phyloP scores from a whole-genome alignment of 2,329 filamentous ascomycete genomes.

The Neurospora sp. region DNA sequence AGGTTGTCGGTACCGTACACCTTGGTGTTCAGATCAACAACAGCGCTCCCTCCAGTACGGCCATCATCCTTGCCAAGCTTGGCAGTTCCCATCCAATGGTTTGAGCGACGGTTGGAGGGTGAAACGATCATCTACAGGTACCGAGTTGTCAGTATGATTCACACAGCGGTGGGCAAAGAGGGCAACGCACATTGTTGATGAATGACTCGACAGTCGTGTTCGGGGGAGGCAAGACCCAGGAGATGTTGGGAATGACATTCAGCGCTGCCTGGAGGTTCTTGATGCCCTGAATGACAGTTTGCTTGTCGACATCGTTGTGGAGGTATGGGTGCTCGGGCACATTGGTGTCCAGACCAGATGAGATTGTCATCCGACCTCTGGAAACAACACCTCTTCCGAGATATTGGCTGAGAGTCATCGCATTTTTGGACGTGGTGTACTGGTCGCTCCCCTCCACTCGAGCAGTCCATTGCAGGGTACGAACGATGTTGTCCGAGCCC shows the following conservation, averaged over 20 bases:
- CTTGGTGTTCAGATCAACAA: slow-evolving; percentile 54
- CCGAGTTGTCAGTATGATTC: background rate
- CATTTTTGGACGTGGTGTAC: slow-evolving; percentile 22
- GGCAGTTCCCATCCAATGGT: slow-evolving; percentile 49
- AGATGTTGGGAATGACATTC: slow-evolving; percentile 42
- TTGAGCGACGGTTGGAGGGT: slow-evolving; percentile 31
- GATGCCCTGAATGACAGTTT: slow-evolving; percentile 55
- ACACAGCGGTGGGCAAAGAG: background rate
- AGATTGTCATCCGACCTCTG: slow-evolving; percentile 52
- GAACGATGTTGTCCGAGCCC: slow-evolving; percentile 47
- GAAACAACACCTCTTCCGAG: slow-evolving; percentile 56
- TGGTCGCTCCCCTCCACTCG: slow-evolving; percentile 22
- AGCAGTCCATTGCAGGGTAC: slow-evolving; percentile 54
- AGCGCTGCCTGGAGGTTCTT: slow-evolving; percentile 49
- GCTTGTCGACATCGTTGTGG: slow-evolving; percentile 46
- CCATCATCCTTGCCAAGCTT: slow-evolving; percentile 52
- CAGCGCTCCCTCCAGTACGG: slow-evolving; percentile 42
- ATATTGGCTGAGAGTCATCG: slow-evolving; percentile 49
- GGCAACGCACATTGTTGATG: slow-evolving; percentile 36
- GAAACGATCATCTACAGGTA: slow-evolving; percentile 30
- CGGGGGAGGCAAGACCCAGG: slow-evolving; percentile 44
- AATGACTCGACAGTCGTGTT: slow-evolving; percentile 45
- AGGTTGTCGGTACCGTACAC: slow-evolving; percentile 61
- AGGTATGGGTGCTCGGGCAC: slow-evolving; percentile 53
- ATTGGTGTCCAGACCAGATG: slow-evolving; percentile 43